Base-by-base conservation (phyloP, 257 asterid genomes). In the Rauvolfia tetraphylla region DNA sequence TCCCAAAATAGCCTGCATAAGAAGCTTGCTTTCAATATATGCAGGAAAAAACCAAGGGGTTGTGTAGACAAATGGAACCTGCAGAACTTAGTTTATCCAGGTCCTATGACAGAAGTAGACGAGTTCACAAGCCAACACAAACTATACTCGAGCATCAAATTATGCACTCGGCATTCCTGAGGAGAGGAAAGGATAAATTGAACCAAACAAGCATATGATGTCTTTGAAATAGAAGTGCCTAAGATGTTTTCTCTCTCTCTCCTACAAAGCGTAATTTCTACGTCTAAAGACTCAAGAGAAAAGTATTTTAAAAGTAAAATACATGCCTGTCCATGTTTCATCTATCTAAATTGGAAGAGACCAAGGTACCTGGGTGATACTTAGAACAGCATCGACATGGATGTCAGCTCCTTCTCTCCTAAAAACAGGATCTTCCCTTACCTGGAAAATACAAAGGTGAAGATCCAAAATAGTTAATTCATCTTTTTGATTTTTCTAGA, bases 381-480 rank as follows among this genome's bases (percentile, higher is more conserved):
- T 92, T 81, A 95, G 80, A 80, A 83, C 85, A 74, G 97, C 84
- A 90, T 92, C 97, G 48, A 95, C 98, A 76, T 92, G 98, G 77
- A 95, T 88, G 77, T 95, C 92, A 56, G 98, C 82, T 61, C 96
- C 96, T 85, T 95, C 96, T 81, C 98, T 90, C 54, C 96, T 94
- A 86, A 94, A 94, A 66, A 94, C 96, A 1, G 98, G 98, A 75
- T 94, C 98, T 87, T 92, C 98, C 75, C 91, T 92, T 79, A 94
- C 97, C 98, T 93, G 87, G 57, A 73, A 82, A 75, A 78, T 33
- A 74, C 63, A 48, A 75, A 57, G 75, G 62, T 57, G 76, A 72
- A 68, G 76, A 59, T 42, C 79, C 22, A 31, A 69, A 76, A 71
- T 57, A n/a, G n/a, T n/a, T n/a, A n/a, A n/a, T n/a, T n/a, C n/a